phyloP scores from a whole-genome alignment of 345 rosid genomes.

The Salix purpurea region DNA sequence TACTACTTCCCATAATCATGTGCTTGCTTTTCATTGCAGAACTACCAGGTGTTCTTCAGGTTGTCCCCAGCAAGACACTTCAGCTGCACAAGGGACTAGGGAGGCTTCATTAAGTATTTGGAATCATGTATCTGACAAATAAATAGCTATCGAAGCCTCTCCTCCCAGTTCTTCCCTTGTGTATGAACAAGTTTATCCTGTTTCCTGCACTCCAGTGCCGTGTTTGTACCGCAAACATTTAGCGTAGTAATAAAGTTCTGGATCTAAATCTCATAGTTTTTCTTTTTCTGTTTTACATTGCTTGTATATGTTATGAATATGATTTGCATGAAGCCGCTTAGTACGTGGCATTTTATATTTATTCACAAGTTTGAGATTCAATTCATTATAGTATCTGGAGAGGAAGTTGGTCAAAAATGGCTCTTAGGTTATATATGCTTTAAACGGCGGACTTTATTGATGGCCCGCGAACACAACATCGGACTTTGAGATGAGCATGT shows the following conservation, averaged over 20 bases:
- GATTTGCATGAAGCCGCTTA: neutral
- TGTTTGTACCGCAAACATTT: neutral
- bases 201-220: neutral
- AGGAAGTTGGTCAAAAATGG: neutral
- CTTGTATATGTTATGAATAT: neutral
- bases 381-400: neutral
- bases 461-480: slow-evolving; percentile 44
- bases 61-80: slow-evolving; percentile 53
- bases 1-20: neutral
- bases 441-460: slow-evolving; percentile 26
- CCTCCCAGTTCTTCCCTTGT: neutral
- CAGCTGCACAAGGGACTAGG: slow-evolving; percentile 56
- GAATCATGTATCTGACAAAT: neutral
- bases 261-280: neutral
- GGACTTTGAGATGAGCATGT: slow-evolving; percentile 74
- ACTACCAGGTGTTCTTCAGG: slow-evolving; percentile 87
- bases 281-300: too few relatives aligned
- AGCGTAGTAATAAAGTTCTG: slow-evolving; percentile 6
- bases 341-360: too few relatives aligned
- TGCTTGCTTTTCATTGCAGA: slow-evolving; percentile 36
- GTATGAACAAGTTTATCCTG: neutral
- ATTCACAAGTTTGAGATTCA: neutral
- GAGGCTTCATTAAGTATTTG: slow-evolving; percentile 25
- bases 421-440: neutral
- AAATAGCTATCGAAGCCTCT: neutral